These are phyloP conservation scores for Turnera subulata DNA, from an alignment of 345 rosid species.

Conservation along the genomic window DNA sequence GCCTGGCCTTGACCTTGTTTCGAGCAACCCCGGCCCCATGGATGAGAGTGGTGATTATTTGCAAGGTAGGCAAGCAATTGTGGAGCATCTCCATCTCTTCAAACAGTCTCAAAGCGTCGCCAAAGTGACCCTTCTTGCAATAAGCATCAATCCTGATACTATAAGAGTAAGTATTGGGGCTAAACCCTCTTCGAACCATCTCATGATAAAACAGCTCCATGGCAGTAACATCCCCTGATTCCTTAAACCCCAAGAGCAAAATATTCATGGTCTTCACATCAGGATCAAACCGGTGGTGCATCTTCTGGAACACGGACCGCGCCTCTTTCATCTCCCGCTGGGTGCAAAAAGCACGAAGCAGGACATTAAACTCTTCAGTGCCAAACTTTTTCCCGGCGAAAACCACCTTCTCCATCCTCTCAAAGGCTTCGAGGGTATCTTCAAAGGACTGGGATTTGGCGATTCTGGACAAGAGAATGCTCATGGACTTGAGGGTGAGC, in stretches of 20 bases:
- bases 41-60: constrained; percentile 74
- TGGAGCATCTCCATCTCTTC: constrained; percentile 58
- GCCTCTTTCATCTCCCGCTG: constrained; percentile 83
- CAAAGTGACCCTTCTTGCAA: constrained; percentile 68
- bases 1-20: constrained; percentile 52
- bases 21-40: constrained; percentile 74
- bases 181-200: constrained; percentile 68
- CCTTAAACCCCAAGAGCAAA: constrained; percentile 74
- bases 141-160: constrained; percentile 73
- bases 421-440: constrained; percentile 64
- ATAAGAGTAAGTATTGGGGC: constrained; percentile 50
- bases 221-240: constrained; percentile 66
- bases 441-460: constrained; percentile 65
- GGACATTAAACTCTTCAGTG: constrained; percentile 68
- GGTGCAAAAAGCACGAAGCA: constrained; percentile 65
- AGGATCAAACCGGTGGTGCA: constrained; percentile 52
- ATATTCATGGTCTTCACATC: constrained; percentile 78
- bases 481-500: constrained; percentile 70
- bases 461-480: constrained; percentile 63
- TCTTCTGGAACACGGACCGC: constrained; percentile 52
- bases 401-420: constrained; percentile 55
- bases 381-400: constrained; percentile 52
- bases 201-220: constrained; percentile 81
- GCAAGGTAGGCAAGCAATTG: constrained; percentile 37
- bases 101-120: constrained; percentile 66